Conservation (phyloP, 1,139 yeast genomes). For the Sugiyamaella paludigena region DNA sequence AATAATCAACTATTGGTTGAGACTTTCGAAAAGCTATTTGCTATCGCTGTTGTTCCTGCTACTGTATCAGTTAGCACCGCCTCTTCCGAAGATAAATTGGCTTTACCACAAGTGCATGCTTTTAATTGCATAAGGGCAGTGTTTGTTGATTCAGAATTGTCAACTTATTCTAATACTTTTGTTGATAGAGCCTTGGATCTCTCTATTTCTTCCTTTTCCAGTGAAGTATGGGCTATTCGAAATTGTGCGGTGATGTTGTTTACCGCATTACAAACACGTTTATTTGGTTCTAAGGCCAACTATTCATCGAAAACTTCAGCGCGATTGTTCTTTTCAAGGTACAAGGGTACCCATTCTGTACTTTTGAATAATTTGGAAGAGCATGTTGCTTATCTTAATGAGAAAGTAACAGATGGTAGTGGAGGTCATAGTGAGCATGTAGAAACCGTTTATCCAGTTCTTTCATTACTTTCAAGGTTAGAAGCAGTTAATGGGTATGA, state of each 20-base stretch:
- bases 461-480: constrained; percentile 67
- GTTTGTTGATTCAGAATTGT: constrained; percentile 65
- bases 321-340: constrained; percentile 64
- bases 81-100: constrained; percentile 53
- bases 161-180: constrained; percentile 51
- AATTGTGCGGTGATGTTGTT: constrained; percentile 94
- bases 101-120: constrained; percentile 91
- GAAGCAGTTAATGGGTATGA: constrained; percentile 56
- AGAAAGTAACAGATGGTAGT: constrained; percentile 8
- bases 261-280: constrained; percentile 71
- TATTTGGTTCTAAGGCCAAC: constrained; percentile 61
- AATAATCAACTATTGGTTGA: constrained; percentile 41
- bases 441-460: constrained; percentile 69
- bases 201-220: constrained; percentile 60
- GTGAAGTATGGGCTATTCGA: constrained; percentile 77
- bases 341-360: constrained; percentile 49
- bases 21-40: constrained; percentile 53
- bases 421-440: constrained; percentile 30
- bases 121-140: constrained; percentile 77
- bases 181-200: constrained; percentile 59
- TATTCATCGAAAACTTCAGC: constrained; percentile 49
- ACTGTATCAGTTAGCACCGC: too few species aligned
- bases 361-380: constrained; percentile 47
- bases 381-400: constrained; percentile 37
- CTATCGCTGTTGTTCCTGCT: constrained; percentile 51